Evolutionary conservation across 2,329 filamentous ascomycete species (phyloP).

Genomic region (Dactylella cylindrospora): DNA sequence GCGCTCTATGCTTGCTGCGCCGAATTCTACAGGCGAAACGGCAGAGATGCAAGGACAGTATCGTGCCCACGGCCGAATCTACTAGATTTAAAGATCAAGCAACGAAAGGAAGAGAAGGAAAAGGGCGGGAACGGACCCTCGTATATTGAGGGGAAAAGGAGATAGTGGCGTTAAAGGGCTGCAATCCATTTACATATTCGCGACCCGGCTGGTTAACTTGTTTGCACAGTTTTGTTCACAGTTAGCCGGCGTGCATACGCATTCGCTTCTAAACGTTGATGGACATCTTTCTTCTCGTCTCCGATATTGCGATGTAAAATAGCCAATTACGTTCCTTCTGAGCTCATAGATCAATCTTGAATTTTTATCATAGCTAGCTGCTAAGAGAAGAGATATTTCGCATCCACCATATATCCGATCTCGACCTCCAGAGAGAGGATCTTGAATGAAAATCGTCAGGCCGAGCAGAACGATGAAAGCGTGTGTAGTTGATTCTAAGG

Average conservation of each 20-base stretch:
- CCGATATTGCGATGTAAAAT: too few relatives aligned
- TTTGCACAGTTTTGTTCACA: too few relatives aligned
- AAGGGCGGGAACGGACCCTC: conserved; percentile 5
- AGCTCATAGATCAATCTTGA: too few relatives aligned
- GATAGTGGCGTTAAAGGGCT: too few relatives aligned
- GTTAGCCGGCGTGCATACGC: too few relatives aligned
- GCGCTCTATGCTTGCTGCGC: conserved; percentile 93
- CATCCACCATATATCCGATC: conserved; percentile 43
- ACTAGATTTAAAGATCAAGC: conserved; percentile 80
- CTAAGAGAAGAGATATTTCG: conserved; percentile 41
- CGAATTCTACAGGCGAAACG: conserved; percentile 77
- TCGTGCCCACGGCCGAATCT: conserved; percentile 84
- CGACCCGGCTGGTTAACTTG: too few relatives aligned
- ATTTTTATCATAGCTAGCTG: too few relatives aligned
- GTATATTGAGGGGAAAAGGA: conserved; percentile 48
- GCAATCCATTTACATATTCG: too few relatives aligned
- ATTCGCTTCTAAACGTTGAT: too few relatives aligned
- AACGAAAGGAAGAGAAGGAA: conserved; percentile 59
- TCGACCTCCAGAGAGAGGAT: conserved; percentile 42
- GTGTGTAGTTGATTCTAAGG: conserved; percentile 61
- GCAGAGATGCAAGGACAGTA: conserved; percentile 71
- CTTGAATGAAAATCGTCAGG: conserved; percentile 39
- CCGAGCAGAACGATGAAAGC: conserved; percentile 41
- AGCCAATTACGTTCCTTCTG: too few relatives aligned
- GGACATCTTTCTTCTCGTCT: too few relatives aligned